A percentile compares a stretch with the other conserved stretches of the same genome.
These are phyloP conservation scores for Akanthomyces dipterigenus DNA, from an alignment of 2,329 filamentous ascomycete species.

Conservation along the genomic window DNA sequence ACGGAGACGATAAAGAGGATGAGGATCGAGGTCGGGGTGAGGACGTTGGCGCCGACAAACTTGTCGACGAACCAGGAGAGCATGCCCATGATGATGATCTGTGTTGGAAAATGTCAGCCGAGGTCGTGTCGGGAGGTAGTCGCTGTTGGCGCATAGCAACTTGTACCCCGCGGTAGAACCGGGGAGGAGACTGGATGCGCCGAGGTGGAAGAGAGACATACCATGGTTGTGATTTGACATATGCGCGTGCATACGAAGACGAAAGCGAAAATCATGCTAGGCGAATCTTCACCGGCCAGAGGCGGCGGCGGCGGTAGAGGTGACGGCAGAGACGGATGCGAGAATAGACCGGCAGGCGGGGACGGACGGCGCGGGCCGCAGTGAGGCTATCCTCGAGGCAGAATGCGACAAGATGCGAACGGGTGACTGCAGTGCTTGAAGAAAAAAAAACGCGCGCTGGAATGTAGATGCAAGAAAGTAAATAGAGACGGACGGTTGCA, in stretches of 20 bases:
- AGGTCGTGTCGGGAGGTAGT: neutral
- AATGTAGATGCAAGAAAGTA: constrained; percentile 1
- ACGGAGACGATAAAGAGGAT: constrained; percentile 62
- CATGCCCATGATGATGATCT: constrained; percentile 63
- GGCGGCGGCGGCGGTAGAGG: neutral
- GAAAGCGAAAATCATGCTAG: constrained; percentile 55
- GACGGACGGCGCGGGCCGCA: constrained; percentile 1
- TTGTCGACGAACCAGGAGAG: constrained; percentile 59
- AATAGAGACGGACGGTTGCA: neutral
- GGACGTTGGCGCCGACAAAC: constrained; percentile 47
- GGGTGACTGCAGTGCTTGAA: too few species aligned
- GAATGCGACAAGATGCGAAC: neutral
- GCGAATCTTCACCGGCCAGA: constrained; percentile 9
- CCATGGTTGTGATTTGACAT: constrained; percentile 55
- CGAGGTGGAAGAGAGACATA: neutral
- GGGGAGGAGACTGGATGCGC: neutral
- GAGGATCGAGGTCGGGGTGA: constrained; percentile 57
- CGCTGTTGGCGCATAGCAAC: neutral
- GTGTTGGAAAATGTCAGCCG: constrained; percentile 7
- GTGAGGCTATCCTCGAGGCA: neutral
- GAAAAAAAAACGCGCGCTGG: neutral
- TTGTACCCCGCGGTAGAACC: neutral
- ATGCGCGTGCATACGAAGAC: constrained; percentile 58
- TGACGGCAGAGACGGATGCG: neutral
- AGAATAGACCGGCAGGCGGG: neutral